phyloP scores from a whole-genome alignment of 106 monocot genomes.

The Gastrodia elata region DNA sequence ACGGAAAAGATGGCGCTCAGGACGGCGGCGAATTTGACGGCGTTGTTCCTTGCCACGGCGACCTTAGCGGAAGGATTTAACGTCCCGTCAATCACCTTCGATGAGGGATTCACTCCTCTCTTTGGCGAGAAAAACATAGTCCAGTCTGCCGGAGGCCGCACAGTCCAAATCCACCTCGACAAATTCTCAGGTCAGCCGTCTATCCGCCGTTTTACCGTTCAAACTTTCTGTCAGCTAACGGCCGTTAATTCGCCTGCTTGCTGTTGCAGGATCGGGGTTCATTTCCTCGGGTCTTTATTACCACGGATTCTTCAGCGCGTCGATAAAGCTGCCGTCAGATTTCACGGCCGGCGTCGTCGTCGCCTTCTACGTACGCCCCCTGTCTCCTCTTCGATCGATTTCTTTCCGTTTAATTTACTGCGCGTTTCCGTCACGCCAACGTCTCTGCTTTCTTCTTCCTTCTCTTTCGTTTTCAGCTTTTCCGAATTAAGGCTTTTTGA shows the following conservation, averaged over 20 bases:
- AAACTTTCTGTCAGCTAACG: not conserved
- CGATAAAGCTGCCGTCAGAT: constrained; percentile 18
- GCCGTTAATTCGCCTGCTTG: not conserved
- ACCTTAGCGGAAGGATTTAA: not conserved
- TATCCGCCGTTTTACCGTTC: not conserved
- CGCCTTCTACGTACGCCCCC: constrained; percentile 13
- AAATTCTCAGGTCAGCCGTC: constrained; percentile 32
- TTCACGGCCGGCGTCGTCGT: constrained; percentile 21
- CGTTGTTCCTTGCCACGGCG: constrained; percentile 1
- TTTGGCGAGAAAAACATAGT: constrained; percentile 43
- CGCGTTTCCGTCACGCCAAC: not conserved
- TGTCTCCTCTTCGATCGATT: not conserved
- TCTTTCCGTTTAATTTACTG: not conserved
- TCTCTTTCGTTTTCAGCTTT: not conserved
- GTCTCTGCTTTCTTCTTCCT: not conserved
- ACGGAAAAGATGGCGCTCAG: not conserved
- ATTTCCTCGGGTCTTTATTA: constrained; percentile 17
- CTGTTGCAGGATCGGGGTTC: constrained; percentile 13
- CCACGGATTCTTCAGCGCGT: constrained; percentile 21
- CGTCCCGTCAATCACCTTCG: constrained; percentile 30
- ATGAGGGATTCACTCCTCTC: constrained; percentile 35
- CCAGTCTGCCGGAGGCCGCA: constrained; percentile 23
- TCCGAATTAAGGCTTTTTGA: not conserved
- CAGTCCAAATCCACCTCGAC: constrained; percentile 32
- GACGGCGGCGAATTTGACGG: not conserved